Evolutionary conservation across 805 yeast species (phyloP).

Genomic region (Lipomyces oligophaga): DNA sequence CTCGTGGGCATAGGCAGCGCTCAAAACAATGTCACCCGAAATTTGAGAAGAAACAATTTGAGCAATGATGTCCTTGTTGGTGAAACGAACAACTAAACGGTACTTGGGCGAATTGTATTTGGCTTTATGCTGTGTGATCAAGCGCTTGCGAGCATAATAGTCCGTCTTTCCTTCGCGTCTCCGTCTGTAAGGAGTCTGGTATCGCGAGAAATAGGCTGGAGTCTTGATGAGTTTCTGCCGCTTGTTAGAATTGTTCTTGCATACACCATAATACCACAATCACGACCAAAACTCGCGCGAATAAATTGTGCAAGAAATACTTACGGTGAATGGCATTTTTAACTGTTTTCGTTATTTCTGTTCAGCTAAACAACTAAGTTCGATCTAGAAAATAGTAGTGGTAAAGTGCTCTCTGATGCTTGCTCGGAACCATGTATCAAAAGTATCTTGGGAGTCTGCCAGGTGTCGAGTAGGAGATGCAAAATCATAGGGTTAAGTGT

Average conservation of each 20-base stretch:
- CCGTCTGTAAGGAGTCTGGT: slow-evolving; percentile 99
- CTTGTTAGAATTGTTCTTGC: neutral
- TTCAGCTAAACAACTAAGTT: too few relatives aligned
- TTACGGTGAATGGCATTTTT: slow-evolving; percentile 30
- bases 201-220: slow-evolving; percentile 97
- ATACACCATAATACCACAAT: neutral
- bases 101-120: slow-evolving; percentile 99
- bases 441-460: too few relatives aligned
- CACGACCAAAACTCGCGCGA: neutral
- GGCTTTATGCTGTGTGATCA: slow-evolving; percentile 99
- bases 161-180: slow-evolving; percentile 99
- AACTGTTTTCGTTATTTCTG: too few relatives aligned
- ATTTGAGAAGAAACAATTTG: slow-evolving; percentile 96
- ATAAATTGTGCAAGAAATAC: neutral
- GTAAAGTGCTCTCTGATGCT: too few relatives aligned
- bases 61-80: slow-evolving; percentile 98
- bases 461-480: too few relatives aligned
- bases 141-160: slow-evolving; percentile 99
- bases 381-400: too few relatives aligned
- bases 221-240: slow-evolving; percentile 49
- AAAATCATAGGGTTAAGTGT: too few relatives aligned
- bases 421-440: too few relatives aligned
- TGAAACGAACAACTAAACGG: slow-evolving; percentile 99
- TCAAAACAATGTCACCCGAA: slow-evolving; percentile 91
- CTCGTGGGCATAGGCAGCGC: slow-evolving; percentile 99